Base-by-base conservation (phyloP, 352 stramenopile species). In the Phytophthora cryptogea region DNA sequence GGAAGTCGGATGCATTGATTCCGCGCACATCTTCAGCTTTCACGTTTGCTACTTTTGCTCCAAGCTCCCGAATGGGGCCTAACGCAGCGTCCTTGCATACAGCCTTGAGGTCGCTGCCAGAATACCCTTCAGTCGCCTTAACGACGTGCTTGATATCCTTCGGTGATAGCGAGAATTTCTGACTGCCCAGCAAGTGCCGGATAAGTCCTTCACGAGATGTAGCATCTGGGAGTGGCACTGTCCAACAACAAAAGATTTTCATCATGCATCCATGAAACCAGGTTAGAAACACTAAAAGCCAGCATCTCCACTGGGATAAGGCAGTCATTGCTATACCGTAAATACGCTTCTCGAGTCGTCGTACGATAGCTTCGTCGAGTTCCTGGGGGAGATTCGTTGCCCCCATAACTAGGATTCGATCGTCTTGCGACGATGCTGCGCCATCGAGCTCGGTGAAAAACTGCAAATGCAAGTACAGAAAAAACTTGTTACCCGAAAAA, bases 1-100 rank as follows among this genome's bases (percentile, higher is more conserved):
- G 43, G 61, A 94, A 94, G 45, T 94, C 86, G 0, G 53, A 55
- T 4, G 59, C 63, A 17, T 69, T 80, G 41, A 94, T 89, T 2
- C 67, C 68, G 17, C 86, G 72, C 20, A 94, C 59, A 13, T 94
- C 81, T 47, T 90, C 80, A 14, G 61, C 72, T 45, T 70, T 72
- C 5, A 87, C 80, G 20, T 90, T 55, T 4, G 73, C 70, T 31
- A 94, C 66, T 37, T 76, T 78, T 8, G 65, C 59, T 28, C 86
- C 83, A 37, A 92, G 68, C 8, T 89, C 85, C 33, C 94, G 88
- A 28, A 98, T 92, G 2, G 92, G 89, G 16, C 96, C 90, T 54
- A 98, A 91, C 20, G 93, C 93, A 11, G 96, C 96, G 41, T 97
- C 94, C 58, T 97, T 95, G 63, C 94, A 98, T 0, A 99, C 56